Base-by-base conservation (phyloP, 1,284 basidiomycete genomes). In the Xerocomus amazonicus region DNA sequence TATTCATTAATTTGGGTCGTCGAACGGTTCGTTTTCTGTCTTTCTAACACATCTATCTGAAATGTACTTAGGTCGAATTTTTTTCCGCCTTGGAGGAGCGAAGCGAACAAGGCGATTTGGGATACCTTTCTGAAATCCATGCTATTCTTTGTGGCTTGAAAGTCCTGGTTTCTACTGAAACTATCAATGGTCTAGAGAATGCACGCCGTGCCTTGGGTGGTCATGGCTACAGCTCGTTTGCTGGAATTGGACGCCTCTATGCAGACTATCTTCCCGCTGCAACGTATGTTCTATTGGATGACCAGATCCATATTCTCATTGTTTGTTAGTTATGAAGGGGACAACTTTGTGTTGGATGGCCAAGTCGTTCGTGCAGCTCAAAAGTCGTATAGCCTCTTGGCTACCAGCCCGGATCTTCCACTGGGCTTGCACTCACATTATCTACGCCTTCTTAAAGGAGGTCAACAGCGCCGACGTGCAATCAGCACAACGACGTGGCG, bases 131-230 rank as follows among this genome's bases (percentile, higher is more conserved):
- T 0, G 87, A 90, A 56, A 77, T 86, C 60, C 89, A 92, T 57
- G 82, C 84, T 0, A 81, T 78, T 9, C 81, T 84, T 6, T 83
- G 81, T 56, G 84, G 83, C 0, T 71, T 91, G 19, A 92, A 92
- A 61, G 74, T 80, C 0, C 72, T 87, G 23, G 78, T 77, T 4
- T 78, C 80, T 2, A 75, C 75, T 0, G 68, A 73, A 23, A 70
- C 75, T 4, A 73, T 83, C 7, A 76, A 77, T 29, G 84, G 84
- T 52, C 63, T 89, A 16, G 88, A 91, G 63, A 78, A 73, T 6
- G 81, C 83, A 7, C 77, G 89, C 10, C 76, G 86, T 9, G 79
- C 84, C 0, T 79, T 89, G 74, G 88, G 88, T 45, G 88, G 89
- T 3, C 88, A 92, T 64, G 89, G 88, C 0, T 90, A 80, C 66